These are phyloP conservation scores for Podospora sp. DNA, from an alignment of 495 filamentous ascomycete species.

Conservation along the genomic window DNA sequence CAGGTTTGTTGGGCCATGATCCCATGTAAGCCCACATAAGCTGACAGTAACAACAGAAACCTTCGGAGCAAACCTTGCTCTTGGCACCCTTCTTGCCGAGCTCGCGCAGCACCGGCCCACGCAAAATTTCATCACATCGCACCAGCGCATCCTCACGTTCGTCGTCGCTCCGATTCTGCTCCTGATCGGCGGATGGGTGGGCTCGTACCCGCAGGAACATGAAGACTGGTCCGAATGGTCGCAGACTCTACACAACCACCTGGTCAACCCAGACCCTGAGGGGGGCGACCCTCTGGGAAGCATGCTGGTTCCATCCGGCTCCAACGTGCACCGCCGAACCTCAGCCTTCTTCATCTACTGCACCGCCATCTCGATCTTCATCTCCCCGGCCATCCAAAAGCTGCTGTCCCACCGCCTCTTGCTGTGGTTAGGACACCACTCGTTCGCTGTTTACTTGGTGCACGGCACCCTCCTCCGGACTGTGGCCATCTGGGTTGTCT, in stretches of 20 bases:
- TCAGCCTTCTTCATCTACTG: conserved; percentile 59
- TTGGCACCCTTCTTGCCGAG: conserved; percentile 64
- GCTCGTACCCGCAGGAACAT: conserved; percentile 63
- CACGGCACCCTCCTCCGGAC: conserved; percentile 66
- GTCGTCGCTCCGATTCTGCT: conserved; percentile 51
- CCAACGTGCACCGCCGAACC: conserved; percentile 54
- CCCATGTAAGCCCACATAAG: background rate
- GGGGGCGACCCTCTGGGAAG: conserved; percentile 37
- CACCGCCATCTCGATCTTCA: conserved; percentile 55
- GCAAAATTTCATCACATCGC: conserved; percentile 52
- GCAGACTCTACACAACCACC: conserved; percentile 41
- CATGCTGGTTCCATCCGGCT: conserved; percentile 59
- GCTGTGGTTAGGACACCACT: conserved; percentile 67
- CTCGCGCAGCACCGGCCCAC: conserved; percentile 57
- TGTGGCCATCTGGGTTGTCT: conserved; percentile 65
- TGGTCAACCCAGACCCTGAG: conserved; percentile 25
- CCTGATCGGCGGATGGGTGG: conserved; percentile 55
- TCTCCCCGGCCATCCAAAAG: conserved; percentile 58
- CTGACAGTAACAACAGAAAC: conserved; percentile 46
- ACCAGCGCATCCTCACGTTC: conserved; percentile 49
- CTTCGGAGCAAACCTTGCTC: conserved; percentile 62
- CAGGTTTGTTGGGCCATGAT: conserved; percentile 26
- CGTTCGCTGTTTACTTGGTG: conserved; percentile 68
- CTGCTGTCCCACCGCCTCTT: conserved; percentile 58
- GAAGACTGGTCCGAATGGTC: conserved; percentile 63